Conservation (phyloP, 768 basidiomycete genomes). For the Serendipita sp. region DNA sequence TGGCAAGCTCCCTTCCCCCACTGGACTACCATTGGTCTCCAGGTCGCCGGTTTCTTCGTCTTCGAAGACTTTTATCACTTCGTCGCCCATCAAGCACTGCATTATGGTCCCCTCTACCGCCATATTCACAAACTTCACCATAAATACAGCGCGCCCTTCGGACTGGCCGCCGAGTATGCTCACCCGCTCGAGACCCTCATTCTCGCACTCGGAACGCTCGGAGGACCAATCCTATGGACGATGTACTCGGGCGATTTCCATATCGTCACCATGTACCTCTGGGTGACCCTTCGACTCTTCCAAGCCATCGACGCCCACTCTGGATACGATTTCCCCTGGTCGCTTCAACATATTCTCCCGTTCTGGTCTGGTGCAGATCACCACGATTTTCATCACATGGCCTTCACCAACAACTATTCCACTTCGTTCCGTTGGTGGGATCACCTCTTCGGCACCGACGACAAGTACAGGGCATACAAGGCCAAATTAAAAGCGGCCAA, state of each 20-base stretch:
- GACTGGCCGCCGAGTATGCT: constrained; percentile 93
- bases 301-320: constrained; percentile 88
- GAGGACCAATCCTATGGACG: constrained; percentile 77
- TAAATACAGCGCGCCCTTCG: constrained; percentile 93
- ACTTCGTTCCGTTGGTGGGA: constrained; percentile 95
- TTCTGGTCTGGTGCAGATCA: constrained; percentile 98
- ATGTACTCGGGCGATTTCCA: constrained; percentile 63
- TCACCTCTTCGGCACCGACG: constrained; percentile 74
- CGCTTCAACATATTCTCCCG: constrained; percentile 75
- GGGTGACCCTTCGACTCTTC: constrained; percentile 88
- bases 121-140: constrained; percentile 96
- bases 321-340: constrained; percentile 99
- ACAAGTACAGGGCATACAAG: constrained; percentile 73
- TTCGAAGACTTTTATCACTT: constrained; percentile 96
- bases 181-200: constrained; percentile 95
- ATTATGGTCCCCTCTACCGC: constrained; percentile 71
- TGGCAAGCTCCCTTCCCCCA: constrained; percentile 86
- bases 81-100: constrained; percentile 76
- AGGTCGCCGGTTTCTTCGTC: constrained; percentile 79
- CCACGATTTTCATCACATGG: constrained; percentile 98
- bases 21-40: constrained; percentile 48
- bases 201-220: constrained; percentile 80
- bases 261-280: constrained; percentile 82
- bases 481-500: constrained; percentile 41
- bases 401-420: constrained; percentile 84